Conservation (phyloP, 116 monocot species). For the Iris pallida region DNA sequence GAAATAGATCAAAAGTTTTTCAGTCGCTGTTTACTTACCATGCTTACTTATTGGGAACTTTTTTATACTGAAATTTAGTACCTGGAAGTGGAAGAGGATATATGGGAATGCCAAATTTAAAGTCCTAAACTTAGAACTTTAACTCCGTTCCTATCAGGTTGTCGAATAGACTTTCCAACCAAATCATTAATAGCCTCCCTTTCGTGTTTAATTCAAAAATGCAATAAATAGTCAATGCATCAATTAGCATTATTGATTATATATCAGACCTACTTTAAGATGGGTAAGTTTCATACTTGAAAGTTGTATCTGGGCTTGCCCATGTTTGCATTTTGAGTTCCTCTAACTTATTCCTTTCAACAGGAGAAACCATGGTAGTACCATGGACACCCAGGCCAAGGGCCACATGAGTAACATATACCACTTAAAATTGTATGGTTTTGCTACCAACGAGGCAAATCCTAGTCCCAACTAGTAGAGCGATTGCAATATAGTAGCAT, state of each 20-base stretch:
- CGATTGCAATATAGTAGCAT: conserved; percentile 41
- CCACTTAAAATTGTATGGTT: conserved; percentile 42
- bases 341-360: conserved; percentile 54
- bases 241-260: background rate
- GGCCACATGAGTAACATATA: conserved; percentile 45
- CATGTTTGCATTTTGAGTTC: conserved; percentile 64
- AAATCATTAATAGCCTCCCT: conserved; percentile 53
- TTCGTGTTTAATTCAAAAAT: conserved; percentile 49
- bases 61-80: too few relatives aligned
- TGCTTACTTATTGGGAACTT: too few relatives aligned
- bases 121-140: conserved; percentile 63
- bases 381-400: conserved; percentile 33
- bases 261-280: background rate
- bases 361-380: conserved; percentile 49
- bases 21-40: background rate
- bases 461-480: conserved; percentile 46
- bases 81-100: background rate
- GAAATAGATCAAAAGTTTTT: background rate
- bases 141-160: conserved; percentile 58
- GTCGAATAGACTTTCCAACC: conserved; percentile 56
- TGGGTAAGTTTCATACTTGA: conserved; percentile 37
- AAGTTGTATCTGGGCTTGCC: conserved; percentile 63
- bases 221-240: conserved; percentile 10
- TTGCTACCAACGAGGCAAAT: conserved; percentile 43
- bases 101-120: conserved; percentile 42